Evolutionary conservation across 345 rosid species (phyloP), one percentile per base, ranked within the genome.

Genomic region (Turnera subulata): DNA sequence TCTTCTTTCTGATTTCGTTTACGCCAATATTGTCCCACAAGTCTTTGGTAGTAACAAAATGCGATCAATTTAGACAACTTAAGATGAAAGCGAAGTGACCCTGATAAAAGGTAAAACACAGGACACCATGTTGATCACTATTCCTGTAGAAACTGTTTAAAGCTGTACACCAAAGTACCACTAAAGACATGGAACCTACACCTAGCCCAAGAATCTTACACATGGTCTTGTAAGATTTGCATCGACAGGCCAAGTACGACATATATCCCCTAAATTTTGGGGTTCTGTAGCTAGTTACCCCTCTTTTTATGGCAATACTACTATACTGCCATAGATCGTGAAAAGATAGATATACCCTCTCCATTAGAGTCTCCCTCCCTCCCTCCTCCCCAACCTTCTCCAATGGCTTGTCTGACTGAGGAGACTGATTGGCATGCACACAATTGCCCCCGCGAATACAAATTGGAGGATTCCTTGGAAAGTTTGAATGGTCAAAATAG

Each of bases 161-260:
- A 50, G 73, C 65, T 73, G 73, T 35, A 35, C 46, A 33, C 32
- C 58, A 33, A 56, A 38, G 67, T 61, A 52, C 57, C 52, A 15
- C 40, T 38, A 63, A 58, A 70, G 65, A 50, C 20, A 61, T 16
- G 48, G 37, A 29, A 29, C 74, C 72, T 54, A 65, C 58, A 39
- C 12, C 37, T 56, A 65, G 67, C 58, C 52, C 23, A 53, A 70
- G 79, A 75, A 75, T 75, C 79, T 52, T 58, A 70, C 79, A 75
- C 79, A 63, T 75, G 69, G 55, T n/a, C 26, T 66, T 59, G 73
- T 58, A 62, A 40, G 64, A 75, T 65, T 61, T 58, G 74, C 68
- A 61, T 53, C 61, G 22, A 40, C 55, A 53, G n/a, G n/a, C 25
- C 35, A 53, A 44, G 63, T 43, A 45, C 35, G 55, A 47, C 24